A percentile compares a stretch with the other conserved stretches of the same genome.
Conservation (phyloP, 2,329 filamentous ascomycete genomes). For the Lachnellula suecica region DNA sequence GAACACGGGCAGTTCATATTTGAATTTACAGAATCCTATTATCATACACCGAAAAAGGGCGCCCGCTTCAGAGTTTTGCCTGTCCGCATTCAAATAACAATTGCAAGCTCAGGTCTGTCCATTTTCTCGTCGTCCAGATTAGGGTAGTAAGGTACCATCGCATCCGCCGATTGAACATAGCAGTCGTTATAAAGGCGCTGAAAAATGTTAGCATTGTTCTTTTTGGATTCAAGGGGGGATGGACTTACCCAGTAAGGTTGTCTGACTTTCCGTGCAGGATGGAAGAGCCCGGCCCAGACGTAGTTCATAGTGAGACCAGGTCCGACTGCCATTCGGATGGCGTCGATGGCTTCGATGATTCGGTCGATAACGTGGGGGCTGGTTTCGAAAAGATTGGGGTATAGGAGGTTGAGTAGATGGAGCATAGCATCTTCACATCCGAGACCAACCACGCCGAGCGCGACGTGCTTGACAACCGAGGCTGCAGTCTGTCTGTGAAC, state of each 20-base stretch:
- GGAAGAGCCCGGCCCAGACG: constrained; percentile 95
- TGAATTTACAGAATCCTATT: constrained; percentile 4
- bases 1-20: background rate
- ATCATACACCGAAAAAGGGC: constrained; percentile 11
- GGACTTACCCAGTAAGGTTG: constrained; percentile 76
- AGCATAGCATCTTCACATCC: constrained; percentile 99
- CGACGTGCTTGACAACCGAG: constrained; percentile 96
- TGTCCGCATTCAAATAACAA: constrained; percentile 64
- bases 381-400: constrained; percentile 97
- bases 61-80: too few relatives aligned
- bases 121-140: constrained; percentile 78
- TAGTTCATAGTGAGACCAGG: constrained; percentile 96
- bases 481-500: constrained; percentile 97
- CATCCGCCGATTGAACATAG: constrained; percentile 89
- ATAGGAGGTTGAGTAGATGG: constrained; percentile 92
- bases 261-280: constrained; percentile 91
- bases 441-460: constrained; percentile 92
- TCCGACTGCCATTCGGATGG: constrained; percentile 89
- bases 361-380: constrained; percentile 97
- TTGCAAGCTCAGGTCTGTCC: constrained; percentile 76
- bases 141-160: constrained; percentile 96
- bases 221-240: background rate
- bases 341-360: constrained; percentile 96
- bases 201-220: background rate
- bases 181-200: constrained; percentile 87